phyloP scores from a whole-genome alignment of 1,284 basidiomycete species.

The Pterulicium gracile region DNA sequence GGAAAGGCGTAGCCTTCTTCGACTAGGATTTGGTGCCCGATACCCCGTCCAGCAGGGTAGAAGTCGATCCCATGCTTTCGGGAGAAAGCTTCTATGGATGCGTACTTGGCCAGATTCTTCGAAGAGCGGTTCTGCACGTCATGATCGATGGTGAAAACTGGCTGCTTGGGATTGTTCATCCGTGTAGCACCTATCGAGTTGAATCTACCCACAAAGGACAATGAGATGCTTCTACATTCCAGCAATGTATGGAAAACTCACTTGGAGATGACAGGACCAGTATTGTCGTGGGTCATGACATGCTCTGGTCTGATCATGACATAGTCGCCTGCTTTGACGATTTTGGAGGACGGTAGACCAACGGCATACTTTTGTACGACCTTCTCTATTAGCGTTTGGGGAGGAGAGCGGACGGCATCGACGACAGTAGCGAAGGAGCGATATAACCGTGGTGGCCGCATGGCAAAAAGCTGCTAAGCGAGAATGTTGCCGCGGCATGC shows the following conservation, averaged over 20 bases:
- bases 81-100: slow-evolving; percentile 87
- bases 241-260: slow-evolving; percentile 26
- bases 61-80: slow-evolving; percentile 85
- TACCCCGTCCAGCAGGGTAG: slow-evolving; percentile 96
- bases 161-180: slow-evolving; percentile 76
- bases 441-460: slow-evolving; percentile 1
- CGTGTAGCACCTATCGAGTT: slow-evolving; percentile 88
- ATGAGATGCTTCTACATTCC: slow-evolving; percentile 5
- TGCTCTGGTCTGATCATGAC: slow-evolving; percentile 97
- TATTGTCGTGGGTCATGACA: slow-evolving; percentile 98
- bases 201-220: slow-evolving; percentile 48
- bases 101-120: slow-evolving; percentile 94
- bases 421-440: background rate
- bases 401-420: background rate
- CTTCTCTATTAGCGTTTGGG: slow-evolving; percentile 95
- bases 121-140: slow-evolving; percentile 94
- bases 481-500: no score
- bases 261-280: slow-evolving; percentile 96
- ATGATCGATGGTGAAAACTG: slow-evolving; percentile 96
- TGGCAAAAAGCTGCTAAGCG: background rate
- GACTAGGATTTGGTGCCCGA: slow-evolving; percentile 91
- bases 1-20: slow-evolving; percentile 97
- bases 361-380: slow-evolving; percentile 97
- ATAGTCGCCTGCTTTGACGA: slow-evolving; percentile 93
- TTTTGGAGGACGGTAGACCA: slow-evolving; percentile 65